Base-by-base conservation (phyloP, 257 asterid species). In the Solanum tacnaense region DNA sequence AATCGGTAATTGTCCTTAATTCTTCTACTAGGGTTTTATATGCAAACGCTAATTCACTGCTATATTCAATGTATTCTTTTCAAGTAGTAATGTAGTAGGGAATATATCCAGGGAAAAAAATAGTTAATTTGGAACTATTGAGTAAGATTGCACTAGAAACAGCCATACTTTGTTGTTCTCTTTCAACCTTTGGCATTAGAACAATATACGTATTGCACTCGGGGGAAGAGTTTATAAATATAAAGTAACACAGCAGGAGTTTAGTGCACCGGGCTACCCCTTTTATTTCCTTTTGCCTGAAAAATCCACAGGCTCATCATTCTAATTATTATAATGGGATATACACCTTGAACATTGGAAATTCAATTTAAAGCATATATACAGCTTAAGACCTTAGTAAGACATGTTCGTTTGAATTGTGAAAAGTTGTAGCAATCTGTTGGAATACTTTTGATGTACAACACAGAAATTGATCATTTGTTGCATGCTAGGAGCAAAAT, bases 1-100 rank as follows among this genome's bases (percentile, higher is more conserved):
- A 91, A 95, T 4, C 90, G 96, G 99, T 97, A 91, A 84, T 75
- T 72, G 16, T 70, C 10, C 20, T 56, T 83, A 31, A 13, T 36
- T 84, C 38, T 20, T 46, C 36, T 81, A 9, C 68, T 46, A 27
- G 85, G 38, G 39, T 81, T 46, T 44, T 79, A 15, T 41, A 16
- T 31, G 21, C 23, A 32, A 71, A 32, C 11, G 13, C 78, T 71
- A 31, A 70, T 70, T 70, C 39, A 73, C 8, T 73, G 46, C 29
- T 18, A 73, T 29, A 73, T 4, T 16, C 41, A 4, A 8, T 32
- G 13, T 8, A 32, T 71, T 5, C 1, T 71, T 7, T 38, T 75
- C 3, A 74, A 36, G 83, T 38, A 38, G 56, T 13, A 32, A 12
- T 70, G 23, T 29, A 29, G 38, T 70, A 3, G 12, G 56, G 31